Conservation (phyloP, 1,284 basidiomycete genomes). For the Athelia sp. region DNA sequence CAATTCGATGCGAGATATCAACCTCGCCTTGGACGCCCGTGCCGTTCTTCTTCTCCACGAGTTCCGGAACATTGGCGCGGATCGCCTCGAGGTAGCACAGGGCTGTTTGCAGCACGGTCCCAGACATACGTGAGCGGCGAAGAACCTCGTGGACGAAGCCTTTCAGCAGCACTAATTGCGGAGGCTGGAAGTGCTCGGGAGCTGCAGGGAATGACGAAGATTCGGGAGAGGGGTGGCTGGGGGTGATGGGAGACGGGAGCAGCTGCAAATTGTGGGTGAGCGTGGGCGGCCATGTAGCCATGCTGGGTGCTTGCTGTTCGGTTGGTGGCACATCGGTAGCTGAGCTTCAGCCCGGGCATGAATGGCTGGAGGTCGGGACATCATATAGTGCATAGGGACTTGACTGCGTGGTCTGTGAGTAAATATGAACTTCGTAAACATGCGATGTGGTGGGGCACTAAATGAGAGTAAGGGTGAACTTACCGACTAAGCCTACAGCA, state of each 20-base stretch:
- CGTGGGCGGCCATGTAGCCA: conserved; percentile 13
- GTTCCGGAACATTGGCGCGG: conserved; percentile 56
- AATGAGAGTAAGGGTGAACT: too few relatives aligned
- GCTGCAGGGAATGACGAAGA: conserved; percentile 13
- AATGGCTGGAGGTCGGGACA: conserved; percentile 61
- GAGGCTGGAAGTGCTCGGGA: conserved; percentile 11
- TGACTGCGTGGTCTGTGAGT: conserved; percentile 78
- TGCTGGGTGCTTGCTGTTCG: conserved; percentile 6
- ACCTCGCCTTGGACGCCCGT: too few relatives aligned
- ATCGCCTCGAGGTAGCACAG: conserved; percentile 76
- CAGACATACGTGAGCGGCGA: conserved; percentile 71
- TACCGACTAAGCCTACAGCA: too few relatives aligned
- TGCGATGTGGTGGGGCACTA: too few relatives aligned
- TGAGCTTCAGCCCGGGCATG: conserved; percentile 24
- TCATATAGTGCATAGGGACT: conserved; percentile 71
- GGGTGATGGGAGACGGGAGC: conserved; percentile 41
- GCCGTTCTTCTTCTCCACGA: conserved; percentile 50
- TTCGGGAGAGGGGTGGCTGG: conserved; percentile 27
- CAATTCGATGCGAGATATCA: too few relatives aligned
- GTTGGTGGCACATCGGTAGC: too few relatives aligned
- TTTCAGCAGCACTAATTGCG: too few relatives aligned
- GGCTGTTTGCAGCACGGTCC: conserved; percentile 70
- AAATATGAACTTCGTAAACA: too few relatives aligned
- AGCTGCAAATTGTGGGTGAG: conserved; percentile 36
- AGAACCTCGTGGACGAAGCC: conserved; percentile 79